Base-by-base conservation (phyloP, 2,329 filamentous ascomycete genomes). In the Pleurostoma richardsiae region DNA sequence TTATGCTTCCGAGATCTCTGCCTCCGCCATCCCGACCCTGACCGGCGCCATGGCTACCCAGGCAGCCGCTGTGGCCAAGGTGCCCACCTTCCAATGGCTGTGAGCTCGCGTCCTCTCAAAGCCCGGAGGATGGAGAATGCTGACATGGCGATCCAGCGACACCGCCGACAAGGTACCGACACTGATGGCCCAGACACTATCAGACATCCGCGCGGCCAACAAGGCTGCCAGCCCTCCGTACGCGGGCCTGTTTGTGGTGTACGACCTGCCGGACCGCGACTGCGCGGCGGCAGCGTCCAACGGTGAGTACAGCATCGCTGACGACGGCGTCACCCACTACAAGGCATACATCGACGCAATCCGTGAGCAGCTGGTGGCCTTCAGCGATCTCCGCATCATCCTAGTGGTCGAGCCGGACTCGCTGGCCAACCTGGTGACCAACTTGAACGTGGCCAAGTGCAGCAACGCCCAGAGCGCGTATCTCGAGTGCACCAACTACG, bases 1-100 rank as follows among this genome's bases (percentile, higher is more conserved):
- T 66, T 81, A 80, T 56, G 67, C 72, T n/a, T 74, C 73, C 19
- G 75, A 80, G 60, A 69, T 81, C 47, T 68, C 70, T 46, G 72
- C 60, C 33, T 64, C 74, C 19, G 85, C 85, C 6, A 75, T 87
- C 26, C 83, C 85, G 6, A 79, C 77, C 11, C 64, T 88, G 49
- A 77, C 77, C 7, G 72, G 76, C 4, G 69, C 78, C 28, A 66
- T 77, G 59, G 73, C 73, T 10, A 73, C 77, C 19, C 74, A 71
- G 50, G 74, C 76, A 5, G 69, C 71, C 26, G 71, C 69, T 42
- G 75, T 76, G 33, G 76, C 73, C 46, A 66, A 76, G 49, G 72
- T 79, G 1, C 73, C 76, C 29, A 73, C 69, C 42, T 79, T 76
- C 60, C 71, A 73, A 62, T 78, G 72, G 74, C 63, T 74, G 68